Conservation (phyloP, 257 asterid genomes). For the Hygrophila difformis region DNA sequence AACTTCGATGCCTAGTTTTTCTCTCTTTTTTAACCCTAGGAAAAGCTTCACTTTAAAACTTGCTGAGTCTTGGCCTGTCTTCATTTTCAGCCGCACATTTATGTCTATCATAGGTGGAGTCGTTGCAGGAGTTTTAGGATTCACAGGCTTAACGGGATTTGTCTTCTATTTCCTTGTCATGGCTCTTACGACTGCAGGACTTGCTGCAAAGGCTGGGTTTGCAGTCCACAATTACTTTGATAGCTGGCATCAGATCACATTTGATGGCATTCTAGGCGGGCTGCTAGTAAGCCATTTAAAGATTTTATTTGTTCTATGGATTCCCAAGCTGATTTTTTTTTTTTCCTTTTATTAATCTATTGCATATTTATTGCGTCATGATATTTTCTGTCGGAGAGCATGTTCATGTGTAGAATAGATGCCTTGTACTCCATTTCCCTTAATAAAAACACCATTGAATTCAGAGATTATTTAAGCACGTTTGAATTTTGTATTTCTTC, state of each 20-base stretch:
- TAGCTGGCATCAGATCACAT: slow-evolving; percentile 65
- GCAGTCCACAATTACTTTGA: slow-evolving; percentile 59
- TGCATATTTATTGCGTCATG: slow-evolving; percentile 12
- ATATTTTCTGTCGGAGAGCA: not conserved
- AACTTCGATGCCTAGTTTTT: no score
- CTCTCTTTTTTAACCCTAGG: no score
- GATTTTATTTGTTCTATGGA: slow-evolving; percentile 1
- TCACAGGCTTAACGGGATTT: slow-evolving; percentile 65
- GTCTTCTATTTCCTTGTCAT: slow-evolving; percentile 68
- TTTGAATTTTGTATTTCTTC: not conserved
- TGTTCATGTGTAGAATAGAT: not conserved
- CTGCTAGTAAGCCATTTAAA: slow-evolving; percentile 49
- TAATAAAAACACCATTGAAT: not conserved
- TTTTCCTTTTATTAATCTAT: not conserved
- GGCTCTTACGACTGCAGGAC: slow-evolving; percentile 71
- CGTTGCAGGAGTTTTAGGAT: slow-evolving; percentile 71
- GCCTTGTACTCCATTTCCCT: not conserved
- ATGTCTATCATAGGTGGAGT: slow-evolving; percentile 91
- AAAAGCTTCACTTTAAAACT: not conserved
- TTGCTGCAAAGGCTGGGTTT: slow-evolving; percentile 83
- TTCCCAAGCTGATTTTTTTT: slow-evolving; percentile 5
- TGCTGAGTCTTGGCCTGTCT: slow-evolving; percentile 16
- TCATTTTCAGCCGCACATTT: slow-evolving; percentile 67
- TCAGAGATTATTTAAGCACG: not conserved
- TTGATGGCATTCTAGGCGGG: slow-evolving; percentile 80